Evolutionary conservation across 2,329 filamentous ascomycete species (phyloP).

Genomic region (Tothia fuscella): DNA sequence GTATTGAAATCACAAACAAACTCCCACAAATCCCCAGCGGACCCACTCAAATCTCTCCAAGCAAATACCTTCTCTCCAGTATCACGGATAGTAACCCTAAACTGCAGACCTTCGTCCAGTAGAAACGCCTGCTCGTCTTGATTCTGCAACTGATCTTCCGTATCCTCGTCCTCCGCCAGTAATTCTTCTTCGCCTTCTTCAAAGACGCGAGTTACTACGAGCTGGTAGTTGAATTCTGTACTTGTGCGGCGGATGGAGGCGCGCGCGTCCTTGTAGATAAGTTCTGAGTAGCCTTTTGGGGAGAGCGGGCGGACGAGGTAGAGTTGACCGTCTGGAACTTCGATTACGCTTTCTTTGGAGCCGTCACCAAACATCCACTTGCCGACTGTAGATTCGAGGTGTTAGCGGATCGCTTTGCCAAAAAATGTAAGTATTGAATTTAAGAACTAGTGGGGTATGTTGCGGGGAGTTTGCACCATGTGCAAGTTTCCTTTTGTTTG

Average conservation of each 20-base stretch:
- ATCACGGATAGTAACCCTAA: constrained; percentile 71
- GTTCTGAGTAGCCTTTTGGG: constrained; percentile 94
- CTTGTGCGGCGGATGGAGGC: constrained; percentile 85
- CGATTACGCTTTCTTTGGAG: constrained; percentile 85
- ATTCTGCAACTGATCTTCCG: constrained; percentile 64
- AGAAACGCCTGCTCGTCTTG: constrained; percentile 96
- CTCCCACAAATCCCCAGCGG: constrained; percentile 90
- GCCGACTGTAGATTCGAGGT: constrained; percentile 47
- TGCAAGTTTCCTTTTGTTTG: too few species aligned
- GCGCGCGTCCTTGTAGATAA: constrained; percentile 95
- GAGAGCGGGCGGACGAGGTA: constrained; percentile 93
- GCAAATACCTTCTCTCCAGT: constrained; percentile 77
- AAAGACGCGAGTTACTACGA: constrained; percentile 90
- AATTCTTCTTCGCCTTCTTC: constrained; percentile 95
- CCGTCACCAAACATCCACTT: constrained; percentile 86
- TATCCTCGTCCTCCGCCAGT: constrained; percentile 76
- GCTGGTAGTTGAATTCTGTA: constrained; percentile 93
- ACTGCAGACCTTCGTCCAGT: constrained; percentile 82
- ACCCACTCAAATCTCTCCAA: constrained; percentile 90
- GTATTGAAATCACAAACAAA: constrained; percentile 81
- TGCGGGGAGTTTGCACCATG: too few species aligned
- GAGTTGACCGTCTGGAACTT: constrained; percentile 89
- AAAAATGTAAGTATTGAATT: too few species aligned
- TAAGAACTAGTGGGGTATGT: too few species aligned
- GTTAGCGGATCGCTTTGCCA: neutral